Evolutionary conservation across 176 grass and related monocot genomes (phyloP), one percentile per base, ranked within the genome.

Genomic region (Raddia guianensis): DNA sequence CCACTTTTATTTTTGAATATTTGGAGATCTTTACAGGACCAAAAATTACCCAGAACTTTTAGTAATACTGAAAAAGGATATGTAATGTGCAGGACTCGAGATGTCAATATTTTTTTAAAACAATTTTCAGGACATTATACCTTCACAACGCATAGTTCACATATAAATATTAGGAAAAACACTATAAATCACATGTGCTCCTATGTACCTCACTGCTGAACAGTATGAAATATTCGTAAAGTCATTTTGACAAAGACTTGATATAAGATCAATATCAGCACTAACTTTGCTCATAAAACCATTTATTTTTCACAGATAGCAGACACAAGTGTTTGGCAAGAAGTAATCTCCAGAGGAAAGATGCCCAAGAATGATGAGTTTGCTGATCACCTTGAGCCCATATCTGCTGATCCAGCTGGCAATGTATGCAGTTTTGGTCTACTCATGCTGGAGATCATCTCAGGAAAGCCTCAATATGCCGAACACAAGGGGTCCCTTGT

Each of bases 351-450:
- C 61, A 95, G 49, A 72, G 82, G 73, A 74, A 99, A 89, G 71
- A 79, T 79, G 74, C 79, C 68, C 55, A 77, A 84, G 73, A 86
- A 86, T 68, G 89, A 83, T 3, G 64, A 89, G 11, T 54, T 40
- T 63, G 47, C 76, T 78, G 77, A 87, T 67, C 60, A 87, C 70
- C 70, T 83, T 75, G 89, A 88, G 44, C 75, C 72, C 15, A 58
- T 84, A 58, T 71, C 79, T 84, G 82, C 88, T 13, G 93, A 95
- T 81, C 84, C 85, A 86, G 86, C 91, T 81, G 93, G 91, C 45
- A 99, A 99, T 82, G 84, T 95, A 27, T 95, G 82, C 82, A 95
- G 86, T 84, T 99, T 99, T 77, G 96, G 96, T 82, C 52, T 91
- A 54, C 74, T 99, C 76, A 70, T 99, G 80, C 85, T 99, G 52